These are phyloP conservation scores for Hypoxylon cercidicola DNA, from an alignment of 495 filamentous ascomycete species.

Conservation along the genomic window DNA sequence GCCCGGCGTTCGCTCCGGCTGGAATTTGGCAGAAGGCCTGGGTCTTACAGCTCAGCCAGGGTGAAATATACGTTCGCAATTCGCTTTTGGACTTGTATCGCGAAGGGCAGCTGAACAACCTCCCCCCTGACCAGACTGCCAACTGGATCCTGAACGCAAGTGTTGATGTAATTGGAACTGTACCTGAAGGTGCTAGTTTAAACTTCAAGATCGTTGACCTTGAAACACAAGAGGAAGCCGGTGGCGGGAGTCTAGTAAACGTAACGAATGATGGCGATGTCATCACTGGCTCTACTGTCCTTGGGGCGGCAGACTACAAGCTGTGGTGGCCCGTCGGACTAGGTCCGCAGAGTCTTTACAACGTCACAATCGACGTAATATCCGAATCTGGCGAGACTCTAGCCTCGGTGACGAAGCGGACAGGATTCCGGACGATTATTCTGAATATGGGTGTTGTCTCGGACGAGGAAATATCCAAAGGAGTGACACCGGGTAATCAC, in stretches of 20 bases:
- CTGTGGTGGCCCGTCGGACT: constrained; percentile 74
- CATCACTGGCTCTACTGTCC: constrained; percentile 61
- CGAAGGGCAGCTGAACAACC: constrained; percentile 67
- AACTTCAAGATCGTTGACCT: constrained; percentile 65
- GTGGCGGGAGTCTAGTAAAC: constrained; percentile 55
- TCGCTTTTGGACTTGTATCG: constrained; percentile 70
- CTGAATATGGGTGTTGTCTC: constrained; percentile 70
- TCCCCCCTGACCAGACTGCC: constrained; percentile 67
- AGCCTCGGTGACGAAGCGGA: constrained; percentile 63
- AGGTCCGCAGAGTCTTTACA: constrained; percentile 69
- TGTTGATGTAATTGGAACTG: constrained; percentile 67
- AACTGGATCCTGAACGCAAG: constrained; percentile 78
- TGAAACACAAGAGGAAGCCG: constrained; percentile 56
- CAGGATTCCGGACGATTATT: constrained; percentile 75
- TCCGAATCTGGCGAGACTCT: constrained; percentile 49
- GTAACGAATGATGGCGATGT: constrained; percentile 57
- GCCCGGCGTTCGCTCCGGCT: constrained; percentile 71
- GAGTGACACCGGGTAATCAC: constrained; percentile 65
- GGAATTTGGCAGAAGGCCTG: constrained; percentile 74
- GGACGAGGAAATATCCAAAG: constrained; percentile 63
- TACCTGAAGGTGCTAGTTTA: constrained; percentile 61
- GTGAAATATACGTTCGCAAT: constrained; percentile 65
- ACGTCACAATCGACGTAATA: constrained; percentile 62
- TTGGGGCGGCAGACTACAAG: constrained; percentile 59
- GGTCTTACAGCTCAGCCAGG: constrained; percentile 62